Base-by-base conservation (phyloP, 169 alveolate species). In the Eimeria acervulina region DNA sequence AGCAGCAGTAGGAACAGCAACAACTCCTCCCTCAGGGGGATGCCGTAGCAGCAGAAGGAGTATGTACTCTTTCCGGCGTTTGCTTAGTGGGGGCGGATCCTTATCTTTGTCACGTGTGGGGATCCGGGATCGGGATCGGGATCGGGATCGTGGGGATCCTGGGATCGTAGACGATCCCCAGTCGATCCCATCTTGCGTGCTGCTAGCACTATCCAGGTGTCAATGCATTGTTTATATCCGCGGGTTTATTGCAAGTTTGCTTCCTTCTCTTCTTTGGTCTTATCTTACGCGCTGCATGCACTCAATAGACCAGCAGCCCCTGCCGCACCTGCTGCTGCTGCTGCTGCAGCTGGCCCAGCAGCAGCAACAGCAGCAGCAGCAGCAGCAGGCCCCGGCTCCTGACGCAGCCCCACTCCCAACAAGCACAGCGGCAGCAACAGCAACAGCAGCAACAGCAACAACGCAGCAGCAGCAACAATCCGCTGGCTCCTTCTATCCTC, bases 231-330 rank as follows among this genome's bases (percentile, higher is more conserved):
- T 59, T 3, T 91, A 91, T 36, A 61, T 91, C 47, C 76, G 95
- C 10, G 76, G 90, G 28, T 72, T 91, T 52, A 19, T 91, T 17
- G 95, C 91, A 21, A 38, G 81, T 26, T 33, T 91, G 44, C 87
- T 91, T 23, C 95, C 95, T 15, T 26, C 63, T 5, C 91, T 91
- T 15, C 91, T 91, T 19, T 91, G 95, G 95, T 42, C 85, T 13
- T 91, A 51, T 47, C 23, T 84, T 61, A 72, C 91, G 1, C 95
- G 95, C 26, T 42, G 63, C 26, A 33, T 91, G 89, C 90, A 74
- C 83, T 90, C 95, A 4, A 47, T 78, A 19, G 83, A 72, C 40
- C 23, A 47, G 28, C 95, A 72, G 44, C 63, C 85, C 66, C 42
- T 91, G 81, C 80, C 63, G 40, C 95, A 91, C 66, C 66, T 51